Base-by-base conservation (phyloP, 2,329 filamentous ascomycete species). In the Sordariomycetes sp. region DNA sequence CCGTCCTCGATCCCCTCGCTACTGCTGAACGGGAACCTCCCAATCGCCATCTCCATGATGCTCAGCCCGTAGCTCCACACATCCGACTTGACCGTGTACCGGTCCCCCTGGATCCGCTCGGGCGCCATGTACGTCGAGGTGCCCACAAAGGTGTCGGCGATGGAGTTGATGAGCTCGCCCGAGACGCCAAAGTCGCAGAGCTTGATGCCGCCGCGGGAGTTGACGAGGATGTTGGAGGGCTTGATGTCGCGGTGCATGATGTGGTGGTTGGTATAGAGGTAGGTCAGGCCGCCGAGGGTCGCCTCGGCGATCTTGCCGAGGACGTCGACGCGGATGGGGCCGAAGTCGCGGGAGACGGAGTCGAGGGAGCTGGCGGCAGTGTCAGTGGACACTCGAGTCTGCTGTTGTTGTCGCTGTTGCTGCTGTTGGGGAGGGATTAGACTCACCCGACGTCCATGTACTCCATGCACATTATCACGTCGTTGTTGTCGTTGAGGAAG, bases 191-290 rank as follows among this genome's bases (percentile, higher is more conserved):
- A 99, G 70, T 99, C 94, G 72, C 92, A 97, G 6, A 99, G 81
- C 74, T 99, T 99, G 78, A 99, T 97, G 63, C 87, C 84, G 13
- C 94, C 94, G 57, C 86, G 83, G 20, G 91, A 96, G 76, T 97
- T 97, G 67, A 97, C 89, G 28, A 99, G 78, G 59, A 99, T 91
- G 69, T 99, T 99, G 52, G 94, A 97, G 1, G 94, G 94, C 68
- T 99, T 99, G 74, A 99, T 95, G 69, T 99, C 94, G 71, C 94
- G 85, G 70, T 99, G 94, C 91, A 99, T 97, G 69, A 99, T 99
- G 66, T 94, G 89, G 69, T 97, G 91, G 64, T 89, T 89, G 63
- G 87, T 86, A 74, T 97, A 99, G 54, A 99, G 86, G 68, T 99
- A 99, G 36, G 90, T 91, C 59, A 99, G 79, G 13, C 94, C 94